Percentiles rank a stretch among this genome's conserved stretches.
Evolutionary conservation across 2,329 filamentous ascomycete species (phyloP).

Genomic region (Ophiostoma himal-ulmi): DNA sequence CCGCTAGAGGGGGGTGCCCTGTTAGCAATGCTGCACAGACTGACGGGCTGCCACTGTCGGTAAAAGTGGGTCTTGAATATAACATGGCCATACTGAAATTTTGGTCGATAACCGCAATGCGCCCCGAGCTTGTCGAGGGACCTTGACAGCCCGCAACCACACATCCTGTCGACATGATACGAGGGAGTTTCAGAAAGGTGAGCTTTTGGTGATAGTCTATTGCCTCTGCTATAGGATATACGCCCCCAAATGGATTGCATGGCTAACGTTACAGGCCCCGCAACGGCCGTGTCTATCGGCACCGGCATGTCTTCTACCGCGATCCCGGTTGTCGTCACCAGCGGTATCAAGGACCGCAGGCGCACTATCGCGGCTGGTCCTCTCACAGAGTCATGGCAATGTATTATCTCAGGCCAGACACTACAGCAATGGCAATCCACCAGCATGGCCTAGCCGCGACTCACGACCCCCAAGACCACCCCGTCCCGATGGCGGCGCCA

Average conservation of each 20-base stretch:
- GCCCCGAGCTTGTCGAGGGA: slow-evolving; percentile 8
- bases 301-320: slow-evolving; percentile 6
- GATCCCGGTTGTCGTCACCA: background rate
- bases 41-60: background rate
- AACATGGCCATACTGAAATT: background rate
- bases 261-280: slow-evolving; percentile 12
- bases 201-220: background rate
- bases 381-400: background rate
- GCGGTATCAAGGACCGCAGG: background rate
- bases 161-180: slow-evolving; percentile 22
- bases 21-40: background rate
- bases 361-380: background rate
- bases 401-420: slow-evolving; percentile 10
- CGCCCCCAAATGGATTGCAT: background rate
- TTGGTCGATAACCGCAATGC: slow-evolving; percentile 2
- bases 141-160: background rate
- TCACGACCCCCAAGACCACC: background rate
- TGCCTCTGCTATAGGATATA: background rate
- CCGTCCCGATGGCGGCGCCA: background rate
- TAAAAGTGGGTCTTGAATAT: background rate
- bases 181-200: slow-evolving; percentile 21
- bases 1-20: background rate
- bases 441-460: slow-evolving; percentile 5
- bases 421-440: slow-evolving; percentile 9
- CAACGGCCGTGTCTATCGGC: slow-evolving; percentile 14